A percentile compares a stretch with the other conserved stretches of the same genome.
Conservation (phyloP, 2,329 filamentous ascomycete species). For the Botryotinia globosa region DNA sequence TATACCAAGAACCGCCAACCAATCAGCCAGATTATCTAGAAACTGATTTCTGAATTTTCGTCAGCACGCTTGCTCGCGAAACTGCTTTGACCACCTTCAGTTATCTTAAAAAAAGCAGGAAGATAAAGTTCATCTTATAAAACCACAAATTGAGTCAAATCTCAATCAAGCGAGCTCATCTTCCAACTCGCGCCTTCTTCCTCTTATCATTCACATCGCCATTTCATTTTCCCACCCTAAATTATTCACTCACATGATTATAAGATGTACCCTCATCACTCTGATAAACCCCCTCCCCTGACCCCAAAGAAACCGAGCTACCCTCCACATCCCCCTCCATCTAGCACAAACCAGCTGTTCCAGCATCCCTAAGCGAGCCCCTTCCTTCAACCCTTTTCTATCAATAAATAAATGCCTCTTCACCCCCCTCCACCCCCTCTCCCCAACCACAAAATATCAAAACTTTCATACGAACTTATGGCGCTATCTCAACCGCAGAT, state of each 20-base stretch:
- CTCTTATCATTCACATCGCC: neutral
- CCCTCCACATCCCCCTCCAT: too few species aligned
- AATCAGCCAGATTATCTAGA: too few species aligned
- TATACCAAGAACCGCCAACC: too few species aligned
- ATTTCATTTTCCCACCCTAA: neutral
- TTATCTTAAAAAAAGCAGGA: too few species aligned
- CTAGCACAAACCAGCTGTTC: too few species aligned
- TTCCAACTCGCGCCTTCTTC: neutral
- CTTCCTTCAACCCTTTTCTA: neutral
- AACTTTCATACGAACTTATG: too few species aligned
- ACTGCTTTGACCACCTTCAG: too few species aligned
- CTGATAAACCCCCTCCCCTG: too few species aligned
- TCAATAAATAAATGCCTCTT: neutral
- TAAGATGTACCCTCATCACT: neutral
- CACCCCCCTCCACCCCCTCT: fast-evolving
- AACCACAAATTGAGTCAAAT: neutral
- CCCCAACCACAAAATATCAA: neutral
- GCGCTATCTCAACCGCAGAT: neutral
- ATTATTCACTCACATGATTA: neutral
- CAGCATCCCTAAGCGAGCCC: neutral
- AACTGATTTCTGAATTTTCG: neutral
- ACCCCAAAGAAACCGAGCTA: too few species aligned
- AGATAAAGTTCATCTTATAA: too few species aligned
- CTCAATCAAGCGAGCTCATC: neutral
- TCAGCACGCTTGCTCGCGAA: too few species aligned